Evolutionary conservation across 345 rosid species (phyloP).

Genomic region (Salix caprea): DNA sequence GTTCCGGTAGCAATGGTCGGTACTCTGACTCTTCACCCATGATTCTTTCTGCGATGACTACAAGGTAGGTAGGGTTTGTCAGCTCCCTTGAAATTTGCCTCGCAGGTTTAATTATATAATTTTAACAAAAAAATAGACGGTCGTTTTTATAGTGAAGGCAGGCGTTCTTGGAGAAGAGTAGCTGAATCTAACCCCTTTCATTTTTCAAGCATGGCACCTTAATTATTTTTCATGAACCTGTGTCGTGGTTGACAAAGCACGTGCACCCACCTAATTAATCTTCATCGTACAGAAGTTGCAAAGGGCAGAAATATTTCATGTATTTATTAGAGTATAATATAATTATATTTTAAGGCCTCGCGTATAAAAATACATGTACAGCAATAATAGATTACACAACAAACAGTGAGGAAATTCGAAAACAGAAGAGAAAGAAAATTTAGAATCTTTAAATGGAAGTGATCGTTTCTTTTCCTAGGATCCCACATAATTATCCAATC

Average conservation of each 20-base stretch:
- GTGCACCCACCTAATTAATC: background rate
- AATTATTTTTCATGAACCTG: background rate
- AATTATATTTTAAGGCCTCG: no score
- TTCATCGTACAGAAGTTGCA: background rate
- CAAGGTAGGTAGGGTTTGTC: background rate
- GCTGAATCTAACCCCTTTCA: background rate
- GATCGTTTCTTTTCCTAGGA: no score
- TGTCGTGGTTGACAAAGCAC: background rate
- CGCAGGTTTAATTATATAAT: background rate
- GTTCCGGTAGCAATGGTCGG: slow-evolving; percentile 48
- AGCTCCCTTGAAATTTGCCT: background rate
- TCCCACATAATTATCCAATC: no score
- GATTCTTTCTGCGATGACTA: background rate
- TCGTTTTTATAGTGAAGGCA: background rate
- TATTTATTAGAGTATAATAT: no score
- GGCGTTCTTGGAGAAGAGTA: background rate
- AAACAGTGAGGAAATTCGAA: no score
- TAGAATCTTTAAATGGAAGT: no score
- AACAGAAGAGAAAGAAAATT: no score
- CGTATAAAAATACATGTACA: no score
- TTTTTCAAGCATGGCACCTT: background rate
- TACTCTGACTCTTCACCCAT: slow-evolving; percentile 16
- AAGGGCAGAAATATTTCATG: background rate
- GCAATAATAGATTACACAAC: no score
- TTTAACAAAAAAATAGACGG: background rate